phyloP scores from a whole-genome alignment of 805 yeast genomes.

The Barnettozyma siamensis region DNA sequence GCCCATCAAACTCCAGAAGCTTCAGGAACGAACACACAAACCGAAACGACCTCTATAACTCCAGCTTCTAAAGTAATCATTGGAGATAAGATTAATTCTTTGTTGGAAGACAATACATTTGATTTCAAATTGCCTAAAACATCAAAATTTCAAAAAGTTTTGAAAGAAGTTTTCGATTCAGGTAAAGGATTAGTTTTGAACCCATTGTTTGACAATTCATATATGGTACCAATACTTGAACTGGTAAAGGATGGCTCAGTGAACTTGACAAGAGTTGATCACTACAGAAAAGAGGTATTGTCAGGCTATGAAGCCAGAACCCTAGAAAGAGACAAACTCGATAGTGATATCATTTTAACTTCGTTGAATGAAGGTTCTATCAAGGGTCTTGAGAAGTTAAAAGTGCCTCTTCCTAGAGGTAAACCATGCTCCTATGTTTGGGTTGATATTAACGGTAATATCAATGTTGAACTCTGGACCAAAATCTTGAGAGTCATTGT shows the following conservation, averaged over 20 bases:
- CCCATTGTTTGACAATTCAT: conserved; percentile 50
- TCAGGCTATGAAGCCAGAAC: conserved; percentile 71
- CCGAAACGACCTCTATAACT: background rate
- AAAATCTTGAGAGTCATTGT: conserved; percentile 44
- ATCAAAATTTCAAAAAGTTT: conserved; percentile 36
- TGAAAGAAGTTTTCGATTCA: conserved; percentile 36
- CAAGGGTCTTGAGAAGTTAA: conserved; percentile 8
- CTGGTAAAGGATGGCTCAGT: conserved; percentile 39
- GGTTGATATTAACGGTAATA: conserved; percentile 60
- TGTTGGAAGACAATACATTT: conserved; percentile 25
- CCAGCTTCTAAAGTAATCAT: conserved; percentile 9
- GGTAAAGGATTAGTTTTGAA: conserved; percentile 52
- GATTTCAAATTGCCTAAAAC: conserved; percentile 39
- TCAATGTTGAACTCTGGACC: conserved; percentile 58
- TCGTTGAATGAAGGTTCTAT: conserved; percentile 9
- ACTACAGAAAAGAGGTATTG: conserved; percentile 40
- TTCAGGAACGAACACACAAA: background rate
- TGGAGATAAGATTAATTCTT: conserved; percentile 23
- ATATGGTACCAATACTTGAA: conserved; percentile 58
- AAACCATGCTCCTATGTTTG: conserved; percentile 63
- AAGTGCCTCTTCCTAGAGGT: conserved; percentile 48
- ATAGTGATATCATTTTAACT: conserved; percentile 52
- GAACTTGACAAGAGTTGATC: conserved; percentile 48
- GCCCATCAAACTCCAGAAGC: conserved; percentile 12
- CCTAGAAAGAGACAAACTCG: conserved; percentile 61